Evolutionary conservation across 805 yeast genomes (phyloP), one percentile per base, ranked within the genome.

Genomic region (Yarrowia sp.): DNA sequence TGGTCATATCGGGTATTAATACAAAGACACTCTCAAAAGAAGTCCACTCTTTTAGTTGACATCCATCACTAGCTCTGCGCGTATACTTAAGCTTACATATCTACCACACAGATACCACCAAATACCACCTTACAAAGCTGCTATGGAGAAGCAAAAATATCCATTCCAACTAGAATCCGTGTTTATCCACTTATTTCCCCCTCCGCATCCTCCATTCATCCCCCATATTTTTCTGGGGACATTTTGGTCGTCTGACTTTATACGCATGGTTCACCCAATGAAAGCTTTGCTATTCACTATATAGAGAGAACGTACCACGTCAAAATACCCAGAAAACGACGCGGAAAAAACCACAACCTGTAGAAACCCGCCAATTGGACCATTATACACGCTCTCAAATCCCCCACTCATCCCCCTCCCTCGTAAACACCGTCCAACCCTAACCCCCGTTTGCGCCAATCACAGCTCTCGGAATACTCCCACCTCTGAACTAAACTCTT

Each of bases 391-490:
- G 10, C 33, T 31, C 13, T 14, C n/a, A 6, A 2, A 15, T n/a
- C 48, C 48, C 48, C 5, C 13, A 8, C 8, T 38, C 11, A 22
- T n/a, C 32, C 39, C 28, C 17, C 8, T 4, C 15, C 41, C 15
- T 1, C 10, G 6, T 11, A 14, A 22, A 10, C 28, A 3, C 31
- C 31, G 10, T 38, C 42, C 60, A 55, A 55, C 61, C 61, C 61
- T 55, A 55, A 55, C 61, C 61, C 38, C 61, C 43, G n/a, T 38
- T 28, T 31, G 61, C 36, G 61, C 61, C 61, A 55, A 55, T 55
- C 61, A 55, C 22, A n/a, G 61, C 13, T 6, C 36, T 31, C 38
- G 36, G 61, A 55, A 35, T 55, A 35, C 31, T 55, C 61, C 61
- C 61, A 55, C 28, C 28, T 39, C 47, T 55, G 33, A 43, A 51